Percentiles rank a stretch among this genome's conserved stretches.
Evolutionary conservation across 805 yeast genomes (phyloP).

Genomic region (Barnettozyma botsteinii): DNA sequence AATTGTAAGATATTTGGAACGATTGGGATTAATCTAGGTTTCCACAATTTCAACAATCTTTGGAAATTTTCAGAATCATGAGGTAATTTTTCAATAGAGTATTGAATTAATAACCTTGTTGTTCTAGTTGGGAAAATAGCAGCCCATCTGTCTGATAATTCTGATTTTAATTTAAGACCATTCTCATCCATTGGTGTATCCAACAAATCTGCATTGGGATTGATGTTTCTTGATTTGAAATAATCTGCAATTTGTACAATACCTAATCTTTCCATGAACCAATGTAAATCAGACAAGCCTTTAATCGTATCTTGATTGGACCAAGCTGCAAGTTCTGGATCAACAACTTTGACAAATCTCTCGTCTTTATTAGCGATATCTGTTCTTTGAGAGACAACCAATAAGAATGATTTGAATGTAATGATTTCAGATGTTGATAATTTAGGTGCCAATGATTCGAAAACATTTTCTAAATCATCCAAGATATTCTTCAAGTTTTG

Average conservation of each 20-base stretch:
- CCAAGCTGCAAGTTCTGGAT: conserved; percentile 92
- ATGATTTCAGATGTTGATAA: conserved; percentile 89
- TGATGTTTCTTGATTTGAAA: conserved; percentile 75
- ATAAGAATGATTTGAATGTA: conserved; percentile 84
- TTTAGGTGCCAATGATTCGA: conserved; percentile 64
- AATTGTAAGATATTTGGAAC: conserved; percentile 86
- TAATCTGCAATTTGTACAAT: conserved; percentile 90
- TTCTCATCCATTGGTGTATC: conserved; percentile 84
- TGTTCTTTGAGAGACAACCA: conserved; percentile 88
- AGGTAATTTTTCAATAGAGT: conserved; percentile 84
- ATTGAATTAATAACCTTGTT: conserved; percentile 90
- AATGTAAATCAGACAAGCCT: conserved; percentile 82
- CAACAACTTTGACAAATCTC: conserved; percentile 81
- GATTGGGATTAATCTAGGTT: conserved; percentile 87
- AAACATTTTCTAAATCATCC: conserved; percentile 75
- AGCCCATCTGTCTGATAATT: conserved; percentile 86
- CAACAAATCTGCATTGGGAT: conserved; percentile 67
- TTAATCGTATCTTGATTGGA: conserved; percentile 85
- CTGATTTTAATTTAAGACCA: conserved; percentile 71
- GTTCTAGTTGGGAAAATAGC: conserved; percentile 93
- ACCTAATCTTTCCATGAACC: conserved; percentile 98
- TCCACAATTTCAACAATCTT: conserved; percentile 71
- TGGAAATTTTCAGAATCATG: conserved; percentile 73
- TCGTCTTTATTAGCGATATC: conserved; percentile 67
- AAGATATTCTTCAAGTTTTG: conserved; percentile 78